Percentiles rank a stretch among this genome's conserved stretches.
Conservation (phyloP, 768 basidiomycete species). For the Atractiella rhizophila region DNA sequence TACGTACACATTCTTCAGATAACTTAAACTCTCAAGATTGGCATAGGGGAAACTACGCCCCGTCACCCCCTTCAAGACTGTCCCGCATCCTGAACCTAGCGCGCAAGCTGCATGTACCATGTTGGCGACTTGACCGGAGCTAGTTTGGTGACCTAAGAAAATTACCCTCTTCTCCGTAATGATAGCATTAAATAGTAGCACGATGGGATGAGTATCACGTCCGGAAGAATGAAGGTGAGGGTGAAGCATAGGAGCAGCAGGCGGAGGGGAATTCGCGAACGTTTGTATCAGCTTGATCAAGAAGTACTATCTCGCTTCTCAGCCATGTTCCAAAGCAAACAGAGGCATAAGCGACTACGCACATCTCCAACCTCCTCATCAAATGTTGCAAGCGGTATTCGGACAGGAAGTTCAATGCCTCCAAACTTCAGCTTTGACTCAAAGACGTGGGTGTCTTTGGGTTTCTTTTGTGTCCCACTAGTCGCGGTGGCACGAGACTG, state of each 20-base stretch:
- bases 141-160: slow-evolving; percentile 76
- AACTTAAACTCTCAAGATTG: slow-evolving; percentile 52
- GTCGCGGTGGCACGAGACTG: too few species aligned
- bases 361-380: slow-evolving; percentile 93
- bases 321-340: neutral
- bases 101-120: slow-evolving; percentile 88
- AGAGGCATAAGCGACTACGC: slow-evolving; percentile 19
- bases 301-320: slow-evolving; percentile 43
- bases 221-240: slow-evolving; percentile 88
- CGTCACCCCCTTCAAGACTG: slow-evolving; percentile 51
- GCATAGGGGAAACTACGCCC: slow-evolving; percentile 88
- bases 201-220: slow-evolving; percentile 68
- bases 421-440: slow-evolving; percentile 63
- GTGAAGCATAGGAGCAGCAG: slow-evolving; percentile 37
- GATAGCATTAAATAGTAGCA: slow-evolving; percentile 84
- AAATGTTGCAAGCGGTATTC: slow-evolving; percentile 68
- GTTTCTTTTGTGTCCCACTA: too few species aligned
- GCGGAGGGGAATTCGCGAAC: slow-evolving; percentile 40
- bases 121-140: slow-evolving; percentile 51
- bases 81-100: slow-evolving; percentile 69
- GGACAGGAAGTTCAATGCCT: slow-evolving; percentile 57
- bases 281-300: slow-evolving; percentile 68
- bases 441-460: slow-evolving; percentile 81
- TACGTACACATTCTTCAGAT: slow-evolving; percentile 35
- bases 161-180: slow-evolving; percentile 88